Percentiles rank a stretch among this genome's conserved stretches.
Evolutionary conservation across 768 basidiomycete species (phyloP).

Genomic region (Suillus sp.): DNA sequence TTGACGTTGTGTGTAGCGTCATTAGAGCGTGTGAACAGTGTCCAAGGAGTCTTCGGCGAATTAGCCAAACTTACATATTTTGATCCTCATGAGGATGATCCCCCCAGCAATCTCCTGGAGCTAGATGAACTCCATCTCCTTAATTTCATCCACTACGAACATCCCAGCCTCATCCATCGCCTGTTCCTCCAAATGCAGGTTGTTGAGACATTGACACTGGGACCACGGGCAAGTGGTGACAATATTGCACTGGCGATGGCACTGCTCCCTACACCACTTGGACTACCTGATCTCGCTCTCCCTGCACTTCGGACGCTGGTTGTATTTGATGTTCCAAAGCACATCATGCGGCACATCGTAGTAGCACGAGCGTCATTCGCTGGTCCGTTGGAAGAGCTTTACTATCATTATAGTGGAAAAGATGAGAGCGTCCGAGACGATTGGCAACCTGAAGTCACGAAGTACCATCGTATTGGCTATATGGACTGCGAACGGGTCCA

Average conservation of each 20-base stretch:
- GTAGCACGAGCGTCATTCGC: background rate
- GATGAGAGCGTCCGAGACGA: background rate
- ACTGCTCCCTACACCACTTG: background rate
- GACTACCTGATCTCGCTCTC: background rate
- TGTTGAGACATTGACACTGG: background rate
- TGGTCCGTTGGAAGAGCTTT: background rate
- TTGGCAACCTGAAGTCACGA: background rate
- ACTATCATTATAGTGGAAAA: background rate
- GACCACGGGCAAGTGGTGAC: background rate
- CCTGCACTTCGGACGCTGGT: background rate
- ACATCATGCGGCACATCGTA: background rate
- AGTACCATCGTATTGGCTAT: background rate
- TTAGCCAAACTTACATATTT: background rate
- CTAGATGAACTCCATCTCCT: constrained; percentile 2
- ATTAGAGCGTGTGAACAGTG: background rate
- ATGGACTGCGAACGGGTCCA: background rate
- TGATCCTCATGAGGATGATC: background rate
- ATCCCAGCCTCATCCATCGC: background rate
- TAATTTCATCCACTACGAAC: background rate
- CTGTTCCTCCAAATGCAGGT: background rate
- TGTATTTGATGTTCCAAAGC: background rate
- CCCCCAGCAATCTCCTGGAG: background rate
- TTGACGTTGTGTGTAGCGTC: background rate
- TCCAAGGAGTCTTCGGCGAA: background rate
- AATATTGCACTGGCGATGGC: background rate